Conservation (phyloP, 2,329 filamentous ascomycete species). For the Sordariomycetes sp. region DNA sequence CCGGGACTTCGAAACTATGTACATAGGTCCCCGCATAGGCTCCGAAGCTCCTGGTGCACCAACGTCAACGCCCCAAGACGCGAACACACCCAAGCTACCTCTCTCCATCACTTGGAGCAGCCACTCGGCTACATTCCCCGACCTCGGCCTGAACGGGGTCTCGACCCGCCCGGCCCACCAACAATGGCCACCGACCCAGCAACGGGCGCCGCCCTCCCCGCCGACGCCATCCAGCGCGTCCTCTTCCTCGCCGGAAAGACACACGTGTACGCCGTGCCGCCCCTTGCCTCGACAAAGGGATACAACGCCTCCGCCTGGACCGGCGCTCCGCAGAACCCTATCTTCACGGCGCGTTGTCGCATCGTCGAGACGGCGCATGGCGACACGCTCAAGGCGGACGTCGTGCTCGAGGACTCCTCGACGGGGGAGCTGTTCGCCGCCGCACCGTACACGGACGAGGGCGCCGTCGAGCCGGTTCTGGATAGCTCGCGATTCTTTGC, state of each 20-base stretch:
- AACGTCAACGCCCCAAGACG: neutral
- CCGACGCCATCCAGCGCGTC: slow-evolving; percentile 72
- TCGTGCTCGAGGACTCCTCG: slow-evolving; percentile 65
- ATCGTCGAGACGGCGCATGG: slow-evolving; percentile 60
- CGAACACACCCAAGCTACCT: too few species aligned
- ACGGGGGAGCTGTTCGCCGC: slow-evolving; percentile 71
- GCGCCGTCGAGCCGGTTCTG: slow-evolving; percentile 61
- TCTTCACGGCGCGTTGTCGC: slow-evolving; percentile 75
- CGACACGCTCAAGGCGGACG: slow-evolving; percentile 48
- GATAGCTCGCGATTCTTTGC: slow-evolving; percentile 81
- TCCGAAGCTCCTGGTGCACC: neutral
- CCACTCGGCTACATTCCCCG: neutral
- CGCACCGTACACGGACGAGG: slow-evolving; percentile 56
- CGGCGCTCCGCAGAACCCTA: slow-evolving; percentile 53
- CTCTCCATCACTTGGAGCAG: neutral
- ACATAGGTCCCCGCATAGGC: neutral
- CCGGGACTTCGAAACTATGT: neutral
- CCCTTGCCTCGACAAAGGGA: slow-evolving; percentile 63
- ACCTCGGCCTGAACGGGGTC: neutral
- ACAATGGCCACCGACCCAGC: slow-evolving; percentile 44
- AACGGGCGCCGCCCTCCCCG: slow-evolving; percentile 53
- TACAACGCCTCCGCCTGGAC: slow-evolving; percentile 73
- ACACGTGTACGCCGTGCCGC: slow-evolving; percentile 81
- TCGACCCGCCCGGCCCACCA: slow-evolving; percentile 27
- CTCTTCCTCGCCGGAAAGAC: slow-evolving; percentile 64